These are phyloP conservation scores for Fusarium burgessii DNA, from an alignment of 2,329 filamentous ascomycete species.

Conservation along the genomic window DNA sequence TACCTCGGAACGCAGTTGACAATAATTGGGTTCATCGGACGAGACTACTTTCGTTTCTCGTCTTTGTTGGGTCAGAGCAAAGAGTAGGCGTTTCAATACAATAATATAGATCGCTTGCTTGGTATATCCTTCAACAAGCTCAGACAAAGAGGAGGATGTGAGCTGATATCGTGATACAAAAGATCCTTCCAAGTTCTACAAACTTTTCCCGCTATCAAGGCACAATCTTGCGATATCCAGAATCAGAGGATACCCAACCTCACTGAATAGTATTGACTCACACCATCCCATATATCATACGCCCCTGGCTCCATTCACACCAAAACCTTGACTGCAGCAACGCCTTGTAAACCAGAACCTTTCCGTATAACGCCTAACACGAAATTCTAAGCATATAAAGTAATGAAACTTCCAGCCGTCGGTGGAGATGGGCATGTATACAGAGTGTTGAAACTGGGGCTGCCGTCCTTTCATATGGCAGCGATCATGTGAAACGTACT, in stretches of 20 bases:
- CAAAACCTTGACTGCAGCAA: slow-evolving; percentile 22
- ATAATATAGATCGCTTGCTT: slow-evolving; percentile 19
- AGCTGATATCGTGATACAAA: slow-evolving; percentile 35
- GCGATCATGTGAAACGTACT: slow-evolving; percentile 13
- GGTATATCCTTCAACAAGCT: slow-evolving; percentile 23
- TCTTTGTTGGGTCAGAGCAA: not conserved
- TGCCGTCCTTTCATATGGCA: slow-evolving; percentile 14
- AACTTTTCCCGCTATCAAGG: slow-evolving; percentile 23
- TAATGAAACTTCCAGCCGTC: slow-evolving; percentile 10
- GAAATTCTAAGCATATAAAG: slow-evolving; percentile 8
- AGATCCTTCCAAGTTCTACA: slow-evolving; percentile 20
- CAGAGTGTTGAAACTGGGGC: slow-evolving; percentile 7
- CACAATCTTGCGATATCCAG: not conserved
- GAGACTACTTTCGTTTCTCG: not conserved
- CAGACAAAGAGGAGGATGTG: slow-evolving; percentile 28
- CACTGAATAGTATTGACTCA: slow-evolving; percentile 2
- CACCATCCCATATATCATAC: slow-evolving; percentile 3
- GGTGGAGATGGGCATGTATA: slow-evolving; percentile 4
- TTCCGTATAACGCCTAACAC: slow-evolving; percentile 25
- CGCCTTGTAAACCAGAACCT: slow-evolving; percentile 27
- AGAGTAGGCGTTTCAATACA: not conserved
- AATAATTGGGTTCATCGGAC: not conserved
- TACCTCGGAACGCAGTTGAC: not conserved
- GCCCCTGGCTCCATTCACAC: slow-evolving; percentile 10
- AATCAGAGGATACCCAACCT: not conserved